Conservation (phyloP, 768 basidiomycete genomes). For the Pholiota conissans region DNA sequence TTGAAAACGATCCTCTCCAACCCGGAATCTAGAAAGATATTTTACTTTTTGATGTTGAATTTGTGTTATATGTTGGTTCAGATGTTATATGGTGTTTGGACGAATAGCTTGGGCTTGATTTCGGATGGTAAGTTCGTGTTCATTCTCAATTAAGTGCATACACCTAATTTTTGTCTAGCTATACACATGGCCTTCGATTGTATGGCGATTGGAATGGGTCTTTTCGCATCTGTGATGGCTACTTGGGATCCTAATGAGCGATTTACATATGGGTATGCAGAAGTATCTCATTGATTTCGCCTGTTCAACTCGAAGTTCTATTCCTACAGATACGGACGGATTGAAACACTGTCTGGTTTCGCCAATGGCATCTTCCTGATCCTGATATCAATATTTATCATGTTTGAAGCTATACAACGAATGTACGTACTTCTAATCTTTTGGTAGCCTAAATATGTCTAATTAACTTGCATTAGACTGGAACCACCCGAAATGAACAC, state of each 20-base stretch:
- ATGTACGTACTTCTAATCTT: slow-evolving; percentile 71
- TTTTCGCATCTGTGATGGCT: slow-evolving; percentile 96
- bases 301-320: neutral
- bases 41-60: slow-evolving; percentile 95
- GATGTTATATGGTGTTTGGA: slow-evolving; percentile 97
- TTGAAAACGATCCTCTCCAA: slow-evolving; percentile 90
- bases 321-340: slow-evolving; percentile 79
- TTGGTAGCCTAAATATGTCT: too few species aligned
- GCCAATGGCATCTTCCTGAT: slow-evolving; percentile 96
- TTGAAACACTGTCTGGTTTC: slow-evolving; percentile 97
- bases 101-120: slow-evolving; percentile 93
- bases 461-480: slow-evolving; percentile 46
- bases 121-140: slow-evolving; percentile 72
- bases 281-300: neutral
- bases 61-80: slow-evolving; percentile 96
- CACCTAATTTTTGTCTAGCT: slow-evolving; percentile 46
- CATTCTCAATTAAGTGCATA: neutral
- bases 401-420: slow-evolving; percentile 96
- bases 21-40: slow-evolving; percentile 91
- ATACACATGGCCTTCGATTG: slow-evolving; percentile 99
- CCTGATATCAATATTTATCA: slow-evolving; percentile 95
- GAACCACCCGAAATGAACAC: slow-evolving; percentile 99
- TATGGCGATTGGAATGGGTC: slow-evolving; percentile 92
- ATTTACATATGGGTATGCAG: slow-evolving; percentile 89
- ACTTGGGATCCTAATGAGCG: slow-evolving; percentile 94